Percentiles rank a stretch among this genome's conserved stretches.
These are phyloP conservation scores for Lophiostoma macrostomum DNA, from an alignment of 495 filamentous ascomycete genomes.

Conservation along the genomic window DNA sequence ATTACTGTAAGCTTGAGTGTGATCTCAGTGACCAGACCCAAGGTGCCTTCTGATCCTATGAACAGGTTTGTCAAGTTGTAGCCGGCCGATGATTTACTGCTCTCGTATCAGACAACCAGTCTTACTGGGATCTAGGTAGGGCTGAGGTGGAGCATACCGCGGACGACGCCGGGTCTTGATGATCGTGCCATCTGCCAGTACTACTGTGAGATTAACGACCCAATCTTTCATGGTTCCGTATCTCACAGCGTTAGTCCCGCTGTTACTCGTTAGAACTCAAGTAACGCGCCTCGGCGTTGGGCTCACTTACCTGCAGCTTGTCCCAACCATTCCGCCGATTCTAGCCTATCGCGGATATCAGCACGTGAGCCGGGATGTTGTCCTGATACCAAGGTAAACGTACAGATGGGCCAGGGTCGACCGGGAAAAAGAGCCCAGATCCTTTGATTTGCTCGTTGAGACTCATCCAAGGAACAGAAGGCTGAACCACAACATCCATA, in stretches of 20 bases:
- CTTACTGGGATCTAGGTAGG: not conserved
- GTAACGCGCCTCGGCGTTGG: not conserved
- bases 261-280: too few species aligned
- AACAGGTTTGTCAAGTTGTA: constrained; percentile 77
- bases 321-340: constrained; percentile 68
- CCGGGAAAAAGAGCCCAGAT: constrained; percentile 82
- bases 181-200: constrained; percentile 72
- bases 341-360: constrained; percentile 33
- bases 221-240: constrained; percentile 88
- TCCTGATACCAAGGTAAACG: constrained; percentile 14
- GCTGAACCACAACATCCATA: constrained; percentile 90
- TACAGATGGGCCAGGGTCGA: constrained; percentile 66
- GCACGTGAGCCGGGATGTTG: constrained; percentile 13
- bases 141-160: constrained; percentile 33
- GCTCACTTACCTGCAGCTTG: constrained; percentile 55
- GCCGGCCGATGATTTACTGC: constrained; percentile 68
- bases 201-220: constrained; percentile 78
- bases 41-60: constrained; percentile 74
- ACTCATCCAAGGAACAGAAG: constrained; percentile 86
- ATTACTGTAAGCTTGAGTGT: constrained; percentile 73
- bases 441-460: constrained; percentile 75
- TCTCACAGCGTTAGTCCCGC: constrained; percentile 73
- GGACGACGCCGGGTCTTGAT: constrained; percentile 74
- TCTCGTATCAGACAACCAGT: constrained; percentile 3
- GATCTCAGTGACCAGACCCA: constrained; percentile 72